Conservation (phyloP, 257 asterid genomes). For the Przewalskia tangutica region DNA sequence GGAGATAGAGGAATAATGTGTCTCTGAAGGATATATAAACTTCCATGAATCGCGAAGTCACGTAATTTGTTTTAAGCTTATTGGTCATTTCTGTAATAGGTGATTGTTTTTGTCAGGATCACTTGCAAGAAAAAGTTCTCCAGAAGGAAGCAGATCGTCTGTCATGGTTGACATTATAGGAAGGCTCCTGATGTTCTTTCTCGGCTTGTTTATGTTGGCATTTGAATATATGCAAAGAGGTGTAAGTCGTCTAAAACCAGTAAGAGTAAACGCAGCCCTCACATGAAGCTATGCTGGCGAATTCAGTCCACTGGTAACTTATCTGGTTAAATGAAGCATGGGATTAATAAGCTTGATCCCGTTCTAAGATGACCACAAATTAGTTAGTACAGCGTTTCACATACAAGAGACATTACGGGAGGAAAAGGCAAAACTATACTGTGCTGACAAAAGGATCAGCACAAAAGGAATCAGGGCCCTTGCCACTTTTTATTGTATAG, state of each 20-base stretch:
- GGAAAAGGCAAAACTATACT: not conserved
- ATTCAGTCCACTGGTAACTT: slow-evolving; percentile 35
- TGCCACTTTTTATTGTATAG: not conserved
- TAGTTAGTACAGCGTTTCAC: not conserved
- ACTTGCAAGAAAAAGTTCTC: slow-evolving; percentile 27
- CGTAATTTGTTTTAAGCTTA: not conserved
- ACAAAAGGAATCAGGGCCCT: not conserved
- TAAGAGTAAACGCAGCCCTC: slow-evolving; percentile 55
- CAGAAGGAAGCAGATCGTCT: slow-evolving; percentile 30
- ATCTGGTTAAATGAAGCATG: not conserved
- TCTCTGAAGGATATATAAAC: not conserved
- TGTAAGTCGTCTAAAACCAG: slow-evolving; percentile 47
- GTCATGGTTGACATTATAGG: slow-evolving; percentile 29
- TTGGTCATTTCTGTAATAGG: not conserved
- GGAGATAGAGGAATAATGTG: not conserved
- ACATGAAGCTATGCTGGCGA: slow-evolving; percentile 27
- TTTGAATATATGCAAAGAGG: slow-evolving; percentile 44
- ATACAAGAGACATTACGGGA: not conserved
- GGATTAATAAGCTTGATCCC: not conserved
- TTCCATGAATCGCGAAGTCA: not conserved
- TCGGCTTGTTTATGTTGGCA: slow-evolving; percentile 46
- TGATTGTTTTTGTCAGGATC: slow-evolving; percentile 28
- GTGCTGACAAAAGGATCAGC: not conserved
- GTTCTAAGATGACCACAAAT: not conserved
- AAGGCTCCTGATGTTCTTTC: slow-evolving; percentile 43